These are phyloP conservation scores for Fusarium dlaminii DNA, from an alignment of 2,329 filamentous ascomycete genomes.

Conservation along the genomic window DNA sequence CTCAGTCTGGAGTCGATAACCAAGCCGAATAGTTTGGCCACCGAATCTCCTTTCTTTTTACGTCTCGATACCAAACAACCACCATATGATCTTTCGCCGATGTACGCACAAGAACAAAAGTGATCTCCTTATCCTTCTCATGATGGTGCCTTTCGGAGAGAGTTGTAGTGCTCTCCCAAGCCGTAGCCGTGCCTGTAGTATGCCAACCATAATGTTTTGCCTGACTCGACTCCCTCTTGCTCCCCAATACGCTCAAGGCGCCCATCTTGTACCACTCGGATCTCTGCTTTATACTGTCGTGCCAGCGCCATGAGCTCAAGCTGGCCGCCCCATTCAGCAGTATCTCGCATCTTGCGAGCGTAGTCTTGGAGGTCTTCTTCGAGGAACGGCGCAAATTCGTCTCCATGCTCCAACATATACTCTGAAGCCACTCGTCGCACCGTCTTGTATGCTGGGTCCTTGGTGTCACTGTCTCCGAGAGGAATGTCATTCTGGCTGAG, in stretches of 20 bases:
- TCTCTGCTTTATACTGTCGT: slow-evolving; percentile 79
- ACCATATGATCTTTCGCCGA: slow-evolving; percentile 33
- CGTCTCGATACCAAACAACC: slow-evolving; percentile 38
- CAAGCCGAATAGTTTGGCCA: neutral
- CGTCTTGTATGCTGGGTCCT: slow-evolving; percentile 65
- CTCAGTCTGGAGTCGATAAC: slow-evolving; percentile 60
- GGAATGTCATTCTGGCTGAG: slow-evolving; percentile 64
- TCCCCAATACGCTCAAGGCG: slow-evolving; percentile 76
- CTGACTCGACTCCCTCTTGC: slow-evolving; percentile 59
- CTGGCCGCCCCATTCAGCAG: slow-evolving; percentile 96
- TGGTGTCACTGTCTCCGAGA: slow-evolving; percentile 41
- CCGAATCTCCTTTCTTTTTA: slow-evolving; percentile 28
- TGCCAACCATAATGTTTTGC: slow-evolving; percentile 79
- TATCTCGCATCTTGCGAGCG: slow-evolving; percentile 79
- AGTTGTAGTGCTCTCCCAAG: slow-evolving; percentile 97
- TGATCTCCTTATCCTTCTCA: slow-evolving; percentile 23
- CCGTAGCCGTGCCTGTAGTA: slow-evolving; percentile 96
- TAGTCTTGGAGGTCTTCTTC: slow-evolving; percentile 82
- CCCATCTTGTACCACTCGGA: slow-evolving; percentile 87
- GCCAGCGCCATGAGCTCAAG: slow-evolving; percentile 88
- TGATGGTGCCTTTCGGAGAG: slow-evolving; percentile 65
- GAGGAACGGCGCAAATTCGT: slow-evolving; percentile 87
- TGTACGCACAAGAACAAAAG: slow-evolving; percentile 36
- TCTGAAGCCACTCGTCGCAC: slow-evolving; percentile 77
- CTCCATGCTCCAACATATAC: slow-evolving; percentile 77